A percentile compares a stretch with the other conserved stretches of the same genome.
Conservation (phyloP, 2,329 filamentous ascomycete genomes). For the Coccinonectria pachysandricola region DNA sequence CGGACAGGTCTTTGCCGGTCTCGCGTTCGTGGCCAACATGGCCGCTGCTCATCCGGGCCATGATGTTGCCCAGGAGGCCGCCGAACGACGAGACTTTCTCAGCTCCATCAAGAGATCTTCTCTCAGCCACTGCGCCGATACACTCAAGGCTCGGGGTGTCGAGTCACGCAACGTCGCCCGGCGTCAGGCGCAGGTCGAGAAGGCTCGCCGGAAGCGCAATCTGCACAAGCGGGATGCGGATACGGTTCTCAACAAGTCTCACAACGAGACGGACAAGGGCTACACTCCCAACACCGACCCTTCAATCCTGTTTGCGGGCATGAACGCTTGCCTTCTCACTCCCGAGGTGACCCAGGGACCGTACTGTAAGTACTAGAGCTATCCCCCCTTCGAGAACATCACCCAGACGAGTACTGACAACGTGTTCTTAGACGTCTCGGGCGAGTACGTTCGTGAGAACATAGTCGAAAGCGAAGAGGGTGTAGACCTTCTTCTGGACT, state of each 20-base stretch:
- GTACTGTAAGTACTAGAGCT: constrained; percentile 19
- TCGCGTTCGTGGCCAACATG: constrained; percentile 7
- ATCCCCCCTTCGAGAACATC: background rate
- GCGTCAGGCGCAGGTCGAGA: constrained; percentile 29
- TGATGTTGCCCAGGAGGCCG: constrained; percentile 35
- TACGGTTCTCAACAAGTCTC: constrained; percentile 21
- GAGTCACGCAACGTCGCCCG: constrained; percentile 33
- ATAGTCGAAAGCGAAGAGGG: constrained; percentile 31
- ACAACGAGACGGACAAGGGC: constrained; percentile 27
- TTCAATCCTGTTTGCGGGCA: constrained; percentile 27
- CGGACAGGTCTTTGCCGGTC: constrained; percentile 5
- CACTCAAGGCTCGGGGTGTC: constrained; percentile 37
- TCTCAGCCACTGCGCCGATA: constrained; percentile 35
- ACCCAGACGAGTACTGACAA: constrained; percentile 1
- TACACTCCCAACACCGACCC: constrained; percentile 22
- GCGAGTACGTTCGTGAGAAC: constrained; percentile 26
- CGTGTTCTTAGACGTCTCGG: constrained; percentile 16
- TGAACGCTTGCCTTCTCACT: constrained; percentile 35
- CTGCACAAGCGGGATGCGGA: constrained; percentile 24
- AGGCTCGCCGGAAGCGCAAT: constrained; percentile 30
- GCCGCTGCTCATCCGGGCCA: constrained; percentile 37
- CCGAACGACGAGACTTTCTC: constrained; percentile 36
- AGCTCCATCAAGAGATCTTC: constrained; percentile 28
- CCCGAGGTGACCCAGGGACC: constrained; percentile 42
- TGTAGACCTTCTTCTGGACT: constrained; percentile 30